Base-by-base conservation (phyloP, 2,329 filamentous ascomycete genomes). In the Aureobasidium pullulans region DNA sequence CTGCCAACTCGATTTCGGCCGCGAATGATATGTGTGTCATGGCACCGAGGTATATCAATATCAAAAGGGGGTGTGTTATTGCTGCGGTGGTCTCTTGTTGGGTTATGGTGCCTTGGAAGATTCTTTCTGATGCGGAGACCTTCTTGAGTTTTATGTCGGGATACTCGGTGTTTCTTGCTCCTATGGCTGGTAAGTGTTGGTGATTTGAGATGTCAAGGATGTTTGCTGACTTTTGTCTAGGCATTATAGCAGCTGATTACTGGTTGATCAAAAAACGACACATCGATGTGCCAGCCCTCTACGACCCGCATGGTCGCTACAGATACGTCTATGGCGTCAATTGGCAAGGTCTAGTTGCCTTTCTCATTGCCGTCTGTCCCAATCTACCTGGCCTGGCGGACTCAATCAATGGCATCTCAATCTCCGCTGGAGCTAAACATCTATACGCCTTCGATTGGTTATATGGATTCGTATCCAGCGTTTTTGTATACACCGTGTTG, bases 91-190 rank as follows among this genome's bases (percentile, higher is more conserved):
- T 79, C 3, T 74, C 72, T 2, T 67, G 66, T 23, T 86, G 83
- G 82, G 77, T 78, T 2, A 75, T 86, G 34, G 82, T 84, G 0
- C 84, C 83, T 1, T 87, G 84, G 84, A 85, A 85, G 71, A 87
- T 87, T 60, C 73, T 87, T 16, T 75, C 70, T 36, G 84, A 80
- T 0, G 84, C 84, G 2, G 68, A 71, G 2, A 83, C 79, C 1
- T 83, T 87, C 8, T 36, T 60, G 19, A 46, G 19, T 15, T 88
- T 88, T 71, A 85, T 89, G 77, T 77, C 80, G 34, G 84, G 84
- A 0, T 85, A 86, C 70, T 78, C 80, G 1, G 76, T 87, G 34
- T 87, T 88, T 69, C 72, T 87, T 0, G 84, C 81, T 0, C 84
- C 84, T 0, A 84, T 87, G 60, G 81, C 82, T 0, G 79, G 79